A percentile compares a stretch with the other conserved stretches of the same genome.
phyloP scores from a whole-genome alignment of 495 filamentous ascomycete species.

The Tuber melanosporum region DNA sequence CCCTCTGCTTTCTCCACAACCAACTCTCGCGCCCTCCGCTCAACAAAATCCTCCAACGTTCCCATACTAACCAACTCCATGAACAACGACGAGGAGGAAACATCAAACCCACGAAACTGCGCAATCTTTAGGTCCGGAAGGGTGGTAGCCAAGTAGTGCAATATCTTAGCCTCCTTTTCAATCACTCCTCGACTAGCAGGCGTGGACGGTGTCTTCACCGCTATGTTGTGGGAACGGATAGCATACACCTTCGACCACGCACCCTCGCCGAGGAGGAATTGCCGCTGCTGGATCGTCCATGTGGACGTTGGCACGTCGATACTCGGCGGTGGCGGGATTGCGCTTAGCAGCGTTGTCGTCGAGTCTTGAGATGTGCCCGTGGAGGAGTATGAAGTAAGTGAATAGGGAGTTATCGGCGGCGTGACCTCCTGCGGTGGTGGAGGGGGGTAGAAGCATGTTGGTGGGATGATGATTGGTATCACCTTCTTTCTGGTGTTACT shows the following conservation, averaged over 20 bases:
- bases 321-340: not conserved
- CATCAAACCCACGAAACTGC: constrained; percentile 34
- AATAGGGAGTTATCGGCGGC: not conserved
- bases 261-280: constrained; percentile 28
- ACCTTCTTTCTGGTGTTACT: not conserved
- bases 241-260: constrained; percentile 33
- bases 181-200: constrained; percentile 18
- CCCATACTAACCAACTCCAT: constrained; percentile 18
- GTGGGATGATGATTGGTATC: not conserved
- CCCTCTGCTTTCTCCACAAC: not conserved
- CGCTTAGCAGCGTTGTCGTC: not conserved
- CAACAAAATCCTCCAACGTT: constrained; percentile 19
- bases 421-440: not conserved
- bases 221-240: constrained; percentile 8
- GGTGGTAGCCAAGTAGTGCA: constrained; percentile 23
- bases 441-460: not conserved
- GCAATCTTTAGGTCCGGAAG: constrained; percentile 14
- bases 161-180: constrained; percentile 25
- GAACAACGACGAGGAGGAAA: constrained; percentile 13
- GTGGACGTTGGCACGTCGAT: not conserved
- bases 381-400: not conserved
- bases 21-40: not conserved
- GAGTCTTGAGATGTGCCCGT: not conserved
- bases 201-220: constrained; percentile 30
- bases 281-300: not conserved